Evolutionary conservation across 345 rosid species (phyloP), one percentile per base, ranked within the genome.

Genomic region (Corchorus capsularis): DNA sequence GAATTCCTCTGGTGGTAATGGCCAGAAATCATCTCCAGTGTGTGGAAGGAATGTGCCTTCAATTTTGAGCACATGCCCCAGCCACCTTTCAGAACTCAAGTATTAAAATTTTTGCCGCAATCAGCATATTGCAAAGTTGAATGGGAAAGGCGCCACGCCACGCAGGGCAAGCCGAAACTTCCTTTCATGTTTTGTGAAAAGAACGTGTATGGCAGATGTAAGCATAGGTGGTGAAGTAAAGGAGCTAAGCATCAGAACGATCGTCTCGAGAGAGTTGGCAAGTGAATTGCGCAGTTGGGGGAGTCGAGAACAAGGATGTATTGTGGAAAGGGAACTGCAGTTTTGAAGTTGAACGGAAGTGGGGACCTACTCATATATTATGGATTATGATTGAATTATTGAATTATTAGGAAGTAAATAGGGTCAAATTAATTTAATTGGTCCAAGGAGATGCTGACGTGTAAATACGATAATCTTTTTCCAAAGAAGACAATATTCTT

Each of bases 21-120:
- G 79, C 34, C 85, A 82, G 77, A 86, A 85, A 66, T 77, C 82
- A 9, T 88, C 93, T 69, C 87, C 90, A 5, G 90, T 86, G 63
- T 87, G 93, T 76, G 86, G 91, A 64, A 87, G 93, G 82, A 89
- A 83, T 71, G 82, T 88, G 79, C 87, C 87, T 57, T 78, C 90
- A 10, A 82, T 86, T 76, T 74, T 85, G 43, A 84, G 85, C 79
- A 65, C 87, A 35, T 63, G 83, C 83, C 73, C 86, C 1, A 82
- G 84, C 71, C 90, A 89, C 65, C 71, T 87, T 37, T 85, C 93
- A 10, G 87, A 86, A 68, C 81, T 89, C 4, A 87, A 85, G 81
- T 86, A 89, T 70, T 84, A 77, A 74, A 62, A 63, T 39, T 8
- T 8, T 37, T 71, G 16, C 16, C 16, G 56, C 67, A 41, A 73